Percentiles rank a stretch among this genome's conserved stretches.
Evolutionary conservation across 2,329 filamentous ascomycete species (phyloP).

Genomic region (Didymella exigua): DNA sequence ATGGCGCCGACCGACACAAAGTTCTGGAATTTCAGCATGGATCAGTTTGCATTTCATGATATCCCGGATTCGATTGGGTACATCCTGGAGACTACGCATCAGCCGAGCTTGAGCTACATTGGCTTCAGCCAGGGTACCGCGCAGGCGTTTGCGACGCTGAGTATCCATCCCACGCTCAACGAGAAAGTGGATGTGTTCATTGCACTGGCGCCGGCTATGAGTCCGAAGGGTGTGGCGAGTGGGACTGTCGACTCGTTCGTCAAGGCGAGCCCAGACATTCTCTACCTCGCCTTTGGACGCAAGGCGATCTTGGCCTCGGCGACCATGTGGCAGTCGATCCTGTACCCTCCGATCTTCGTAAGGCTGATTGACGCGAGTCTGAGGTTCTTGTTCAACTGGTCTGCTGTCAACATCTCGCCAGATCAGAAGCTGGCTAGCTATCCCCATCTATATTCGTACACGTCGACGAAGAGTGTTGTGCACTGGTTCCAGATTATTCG

Average conservation of each 20-base stretch:
- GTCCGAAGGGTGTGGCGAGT: constrained; percentile 86
- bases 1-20: constrained; percentile 72
- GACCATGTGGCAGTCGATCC: constrained; percentile 95
- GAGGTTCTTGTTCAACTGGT: constrained; percentile 88
- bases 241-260: constrained; percentile 90
- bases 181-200: constrained; percentile 95
- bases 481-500: constrained; percentile 99
- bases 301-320: constrained; percentile 89
- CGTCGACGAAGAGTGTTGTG: constrained; percentile 93
- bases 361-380: constrained; percentile 83
- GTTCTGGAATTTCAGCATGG: constrained; percentile 99
- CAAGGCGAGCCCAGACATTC: constrained; percentile 88
- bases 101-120: constrained; percentile 88
- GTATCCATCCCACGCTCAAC: constrained; percentile 90
- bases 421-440: constrained; percentile 95
- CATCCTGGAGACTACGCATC: constrained; percentile 80
- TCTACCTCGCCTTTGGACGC: constrained; percentile 91
- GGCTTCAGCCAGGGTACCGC: constrained; percentile 97
- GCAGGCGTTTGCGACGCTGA: constrained; percentile 91
- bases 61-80: constrained; percentile 95
- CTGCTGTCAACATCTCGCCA: constrained; percentile 77
- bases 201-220: constrained; percentile 94
- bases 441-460: constrained; percentile 94
- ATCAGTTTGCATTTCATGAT: constrained; percentile 97
- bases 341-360: constrained; percentile 93